phyloP scores from a whole-genome alignment of 192 early-diverging fungal genomes.

The Thoreauomyces humboldtii region DNA sequence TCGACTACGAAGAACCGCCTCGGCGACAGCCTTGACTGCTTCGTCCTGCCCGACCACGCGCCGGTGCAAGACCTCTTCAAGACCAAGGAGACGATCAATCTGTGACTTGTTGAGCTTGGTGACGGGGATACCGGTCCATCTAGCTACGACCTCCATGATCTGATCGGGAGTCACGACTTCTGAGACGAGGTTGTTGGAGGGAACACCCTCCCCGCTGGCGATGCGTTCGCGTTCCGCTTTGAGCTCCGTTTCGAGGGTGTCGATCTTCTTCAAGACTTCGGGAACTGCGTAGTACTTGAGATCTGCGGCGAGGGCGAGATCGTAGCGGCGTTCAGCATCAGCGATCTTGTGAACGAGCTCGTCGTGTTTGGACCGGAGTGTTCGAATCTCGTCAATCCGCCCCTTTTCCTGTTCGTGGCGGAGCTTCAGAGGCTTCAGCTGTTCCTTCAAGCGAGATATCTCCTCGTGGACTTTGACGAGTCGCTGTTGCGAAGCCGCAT shows the following conservation, averaged over 20 bases:
- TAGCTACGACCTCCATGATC: constrained; percentile 88
- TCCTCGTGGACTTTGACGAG: constrained; percentile 78
- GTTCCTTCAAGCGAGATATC: constrained; percentile 76
- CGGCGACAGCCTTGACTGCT: constrained; percentile 87
- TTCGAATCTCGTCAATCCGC: constrained; percentile 84
- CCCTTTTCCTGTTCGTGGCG: constrained; percentile 83
- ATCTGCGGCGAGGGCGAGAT: constrained; percentile 87
- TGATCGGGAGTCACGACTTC: constrained; percentile 89
- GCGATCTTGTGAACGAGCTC: constrained; percentile 77
- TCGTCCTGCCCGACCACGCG: constrained; percentile 90
- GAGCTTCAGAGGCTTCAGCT: constrained; percentile 84
- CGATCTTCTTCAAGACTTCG: constrained; percentile 75
- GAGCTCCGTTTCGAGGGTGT: constrained; percentile 65
- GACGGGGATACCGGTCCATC: constrained; percentile 98
- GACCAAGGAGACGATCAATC: constrained; percentile 76
- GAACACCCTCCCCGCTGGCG: constrained; percentile 36
- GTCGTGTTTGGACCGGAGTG: constrained; percentile 84
- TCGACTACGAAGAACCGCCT: constrained; percentile 85
- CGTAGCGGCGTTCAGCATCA: constrained; percentile 80
- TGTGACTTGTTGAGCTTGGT: constrained; percentile 82
- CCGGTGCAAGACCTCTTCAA: constrained; percentile 74
- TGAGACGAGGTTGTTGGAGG: constrained; percentile 60
- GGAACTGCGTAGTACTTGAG: constrained; percentile 93
- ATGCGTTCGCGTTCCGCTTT: constrained; percentile 61
- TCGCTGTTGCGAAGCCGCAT: constrained; percentile 73